These are phyloP conservation scores for Phytopythium delawarense DNA, from an alignment of 352 stramenopile genomes.

Conservation along the genomic window DNA sequence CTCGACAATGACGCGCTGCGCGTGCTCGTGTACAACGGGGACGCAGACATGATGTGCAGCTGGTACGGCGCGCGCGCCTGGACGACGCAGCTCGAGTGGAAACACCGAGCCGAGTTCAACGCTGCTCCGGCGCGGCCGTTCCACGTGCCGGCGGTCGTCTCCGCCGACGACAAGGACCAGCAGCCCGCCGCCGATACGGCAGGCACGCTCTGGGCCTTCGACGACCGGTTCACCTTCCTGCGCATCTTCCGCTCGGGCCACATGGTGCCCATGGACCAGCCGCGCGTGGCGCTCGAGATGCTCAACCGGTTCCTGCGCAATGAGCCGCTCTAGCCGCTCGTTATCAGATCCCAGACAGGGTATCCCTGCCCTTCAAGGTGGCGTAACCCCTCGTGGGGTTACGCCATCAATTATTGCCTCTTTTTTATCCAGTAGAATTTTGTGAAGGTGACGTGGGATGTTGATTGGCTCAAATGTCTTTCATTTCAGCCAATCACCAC, in stretches of 20 bases:
- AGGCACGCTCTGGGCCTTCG: conserved; percentile 23
- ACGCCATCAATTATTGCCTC: no score
- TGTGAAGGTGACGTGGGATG: background rate
- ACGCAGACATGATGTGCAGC: conserved; percentile 40
- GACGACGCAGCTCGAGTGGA: conserved; percentile 31
- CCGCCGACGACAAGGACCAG: conserved; percentile 1
- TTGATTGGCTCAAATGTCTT: background rate
- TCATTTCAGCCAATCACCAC: background rate
- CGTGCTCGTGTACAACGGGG: conserved; percentile 25
- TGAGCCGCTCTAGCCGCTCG: conserved; percentile 15
- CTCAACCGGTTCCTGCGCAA: conserved; percentile 54
- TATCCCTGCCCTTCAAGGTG: no score
- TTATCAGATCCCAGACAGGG: background rate
- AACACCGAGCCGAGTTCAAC: conserved; percentile 23
- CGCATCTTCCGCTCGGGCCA: conserved; percentile 48
- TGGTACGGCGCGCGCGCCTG: conserved; percentile 35
- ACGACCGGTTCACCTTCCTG: conserved; percentile 38
- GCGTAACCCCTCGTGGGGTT: no score
- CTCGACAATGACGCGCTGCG: conserved; percentile 16
- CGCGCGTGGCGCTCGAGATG: conserved; percentile 38
- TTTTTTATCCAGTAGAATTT: no score
- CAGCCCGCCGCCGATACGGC: conserved; percentile 1
- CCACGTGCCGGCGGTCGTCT: background rate
- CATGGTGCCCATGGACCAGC: conserved; percentile 49
- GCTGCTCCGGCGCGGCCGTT: conserved; percentile 11